phyloP scores from a whole-genome alignment of 495 filamentous ascomycete genomes.

The Aspergillus panamensis region DNA sequence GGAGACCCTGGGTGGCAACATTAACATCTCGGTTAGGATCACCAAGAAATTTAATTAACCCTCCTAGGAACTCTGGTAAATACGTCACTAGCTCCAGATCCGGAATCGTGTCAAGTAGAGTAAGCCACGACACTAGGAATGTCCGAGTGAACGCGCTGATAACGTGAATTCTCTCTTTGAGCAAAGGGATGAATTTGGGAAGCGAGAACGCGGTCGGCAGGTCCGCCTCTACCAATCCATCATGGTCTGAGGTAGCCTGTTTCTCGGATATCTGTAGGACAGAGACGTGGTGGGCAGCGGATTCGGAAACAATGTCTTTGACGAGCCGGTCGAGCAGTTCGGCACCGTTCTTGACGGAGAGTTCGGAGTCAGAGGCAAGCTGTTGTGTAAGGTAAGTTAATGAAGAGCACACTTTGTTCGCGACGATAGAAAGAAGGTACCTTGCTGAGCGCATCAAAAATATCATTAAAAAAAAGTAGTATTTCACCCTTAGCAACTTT shows the following conservation, averaged over 20 bases:
- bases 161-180: slow-evolving; percentile 89
- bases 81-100: slow-evolving; percentile 93
- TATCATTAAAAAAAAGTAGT: slow-evolving; percentile 92
- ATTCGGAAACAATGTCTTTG: slow-evolving; percentile 97
- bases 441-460: slow-evolving; percentile 96
- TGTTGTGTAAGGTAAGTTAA: slow-evolving; percentile 33
- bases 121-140: slow-evolving; percentile 96
- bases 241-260: slow-evolving; percentile 40
- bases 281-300: slow-evolving; percentile 91
- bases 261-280: slow-evolving; percentile 61
- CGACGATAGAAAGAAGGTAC: slow-evolving; percentile 42
- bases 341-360: slow-evolving; percentile 97
- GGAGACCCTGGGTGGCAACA: slow-evolving; percentile 78
- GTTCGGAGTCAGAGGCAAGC: slow-evolving; percentile 92
- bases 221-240: slow-evolving; percentile 48
- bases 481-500: slow-evolving; percentile 99
- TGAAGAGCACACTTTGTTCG: background rate
- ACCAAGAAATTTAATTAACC: slow-evolving; percentile 87
- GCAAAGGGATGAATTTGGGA: slow-evolving; percentile 82
- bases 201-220: slow-evolving; percentile 90
- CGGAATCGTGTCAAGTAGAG: slow-evolving; percentile 90
- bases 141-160: slow-evolving; percentile 91
- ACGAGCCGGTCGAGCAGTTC: slow-evolving; percentile 93
- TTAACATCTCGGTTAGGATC: slow-evolving; percentile 91
- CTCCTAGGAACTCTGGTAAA: slow-evolving; percentile 86